phyloP scores from a whole-genome alignment of 768 basidiomycete genomes.

The Exsudoporus frostii region DNA sequence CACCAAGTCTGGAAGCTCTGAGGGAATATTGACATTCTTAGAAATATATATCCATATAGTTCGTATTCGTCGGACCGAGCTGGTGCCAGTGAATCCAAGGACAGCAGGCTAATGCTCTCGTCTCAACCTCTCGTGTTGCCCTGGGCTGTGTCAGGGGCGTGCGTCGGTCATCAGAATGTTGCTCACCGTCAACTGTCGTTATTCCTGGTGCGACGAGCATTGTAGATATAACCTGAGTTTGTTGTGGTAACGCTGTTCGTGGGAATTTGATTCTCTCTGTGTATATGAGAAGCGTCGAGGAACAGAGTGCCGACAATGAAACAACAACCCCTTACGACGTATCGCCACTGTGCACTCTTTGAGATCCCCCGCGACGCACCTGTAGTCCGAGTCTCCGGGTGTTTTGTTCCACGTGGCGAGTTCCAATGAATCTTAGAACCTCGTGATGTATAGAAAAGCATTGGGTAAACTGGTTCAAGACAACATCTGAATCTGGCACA shows the following conservation, averaged over 20 bases:
- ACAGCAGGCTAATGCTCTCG: too few relatives aligned
- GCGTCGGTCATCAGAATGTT: too few relatives aligned
- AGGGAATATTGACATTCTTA: not conserved
- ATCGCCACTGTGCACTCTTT: not conserved
- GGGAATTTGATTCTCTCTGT: not conserved
- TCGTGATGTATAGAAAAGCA: not conserved
- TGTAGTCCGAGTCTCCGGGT: not conserved
- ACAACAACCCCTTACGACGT: not conserved
- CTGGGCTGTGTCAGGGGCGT: too few relatives aligned
- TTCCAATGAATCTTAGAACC: not conserved
- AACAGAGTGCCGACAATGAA: not conserved
- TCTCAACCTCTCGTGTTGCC: too few relatives aligned
- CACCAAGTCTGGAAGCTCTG: constrained; percentile 70
- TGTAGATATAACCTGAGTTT: too few relatives aligned
- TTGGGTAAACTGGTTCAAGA: not conserved
- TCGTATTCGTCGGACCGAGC: not conserved
- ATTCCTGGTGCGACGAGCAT: not conserved
- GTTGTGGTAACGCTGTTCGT: not conserved
- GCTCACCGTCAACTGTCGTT: not conserved
- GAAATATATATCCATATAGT: not conserved
- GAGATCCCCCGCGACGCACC: not conserved
- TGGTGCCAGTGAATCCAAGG: not conserved
- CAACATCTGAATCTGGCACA: not conserved
- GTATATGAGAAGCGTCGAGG: not conserved
- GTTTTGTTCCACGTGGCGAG: not conserved